Evolutionary conservation across 345 rosid genomes (phyloP), one percentile per base, ranked within the genome.

Genomic region (Pistacia vera): DNA sequence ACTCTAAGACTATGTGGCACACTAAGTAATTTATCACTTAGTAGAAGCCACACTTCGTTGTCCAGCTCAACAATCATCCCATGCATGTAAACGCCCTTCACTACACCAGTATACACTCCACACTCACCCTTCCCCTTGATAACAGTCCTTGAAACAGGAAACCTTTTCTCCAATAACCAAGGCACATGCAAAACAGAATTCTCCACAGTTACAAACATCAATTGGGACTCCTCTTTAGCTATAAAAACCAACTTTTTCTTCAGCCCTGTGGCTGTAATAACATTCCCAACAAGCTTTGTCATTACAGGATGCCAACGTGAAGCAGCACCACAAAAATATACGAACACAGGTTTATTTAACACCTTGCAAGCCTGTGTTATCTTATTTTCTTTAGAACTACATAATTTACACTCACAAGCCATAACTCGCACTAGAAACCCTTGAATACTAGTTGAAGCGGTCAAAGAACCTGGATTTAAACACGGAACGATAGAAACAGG

Each of bases 21-120:
- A 30, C 56, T 72, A 52, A 78, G 83, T 52, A 81, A 84, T 75
- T 79, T 88, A 83, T 91, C 95, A 9, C 92, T 90, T 74, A 90
- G 83, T 54, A 96, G 71, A 80, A 96, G 95, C 98, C 95, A 96
- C 12, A 91, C 94, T 71, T 92, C 90, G 51, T 87, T 83, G 65
- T 96, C 97, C 83, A 96, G 80, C 88, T 93, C 97, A 76, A 92
- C 85, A 75, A 90, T 88, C 93, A 83, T 87, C 59, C 97, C 98
- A 72, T 87, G 87, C 92, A 91, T 68, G 79, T 89, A 90, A n/a
- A 92, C 49, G 57, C 89, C 90, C 72, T 74, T 93, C 20, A 92
- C 92, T 70, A 79, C 62, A 60, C 98, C 99, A n/a, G 84, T 80
- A 80, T 93, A 93, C 12, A 52, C 75, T 74, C 97, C 88, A 54